phyloP scores from a whole-genome alignment of 768 basidiomycete species.

The Auriculariales sp. region DNA sequence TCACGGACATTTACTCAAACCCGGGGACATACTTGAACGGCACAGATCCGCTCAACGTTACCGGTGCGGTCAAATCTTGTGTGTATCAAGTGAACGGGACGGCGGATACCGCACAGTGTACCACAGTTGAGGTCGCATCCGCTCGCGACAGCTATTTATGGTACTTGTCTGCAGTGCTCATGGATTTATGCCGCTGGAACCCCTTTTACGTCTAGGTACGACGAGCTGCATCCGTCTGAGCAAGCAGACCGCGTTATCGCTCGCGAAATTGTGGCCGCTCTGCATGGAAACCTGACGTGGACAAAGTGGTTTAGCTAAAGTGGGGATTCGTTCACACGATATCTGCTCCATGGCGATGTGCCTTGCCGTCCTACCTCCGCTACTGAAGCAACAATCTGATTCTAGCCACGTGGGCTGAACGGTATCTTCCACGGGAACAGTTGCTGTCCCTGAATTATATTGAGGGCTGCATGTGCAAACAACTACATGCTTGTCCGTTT shows the following conservation, averaged over 20 bases:
- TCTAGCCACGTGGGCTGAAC: too few relatives aligned
- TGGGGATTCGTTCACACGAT: too few relatives aligned
- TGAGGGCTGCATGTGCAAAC: too few relatives aligned
- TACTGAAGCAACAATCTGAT: too few relatives aligned
- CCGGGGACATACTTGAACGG: conserved; percentile 6
- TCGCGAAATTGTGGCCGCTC: conserved; percentile 2
- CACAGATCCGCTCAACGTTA: conserved; percentile 5
- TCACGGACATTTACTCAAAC: conserved; percentile 6
- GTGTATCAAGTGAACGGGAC: neutral
- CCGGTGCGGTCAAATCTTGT: conserved; percentile 1
- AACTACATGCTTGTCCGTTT: too few relatives aligned
- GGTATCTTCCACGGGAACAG: too few relatives aligned
- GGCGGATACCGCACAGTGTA: neutral
- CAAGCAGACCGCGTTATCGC: conserved; percentile 7
- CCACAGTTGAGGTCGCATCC: neutral
- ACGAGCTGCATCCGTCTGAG: conserved; percentile 7
- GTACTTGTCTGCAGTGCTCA: neutral
- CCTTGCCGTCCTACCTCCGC: too few relatives aligned
- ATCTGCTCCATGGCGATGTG: too few relatives aligned
- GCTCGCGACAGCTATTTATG: conserved; percentile 3
- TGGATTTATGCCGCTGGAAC: too few relatives aligned
- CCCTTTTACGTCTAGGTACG: conserved; percentile 1
- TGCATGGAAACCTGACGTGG: conserved; percentile 2
- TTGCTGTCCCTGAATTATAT: too few relatives aligned
- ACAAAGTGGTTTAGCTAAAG: conserved; percentile 2